Percentiles rank a stretch among this genome's conserved stretches.
These are phyloP conservation scores for Gnomoniopsis smithogilvyi DNA, from an alignment of 2,329 filamentous ascomycete genomes.

Conservation along the genomic window DNA sequence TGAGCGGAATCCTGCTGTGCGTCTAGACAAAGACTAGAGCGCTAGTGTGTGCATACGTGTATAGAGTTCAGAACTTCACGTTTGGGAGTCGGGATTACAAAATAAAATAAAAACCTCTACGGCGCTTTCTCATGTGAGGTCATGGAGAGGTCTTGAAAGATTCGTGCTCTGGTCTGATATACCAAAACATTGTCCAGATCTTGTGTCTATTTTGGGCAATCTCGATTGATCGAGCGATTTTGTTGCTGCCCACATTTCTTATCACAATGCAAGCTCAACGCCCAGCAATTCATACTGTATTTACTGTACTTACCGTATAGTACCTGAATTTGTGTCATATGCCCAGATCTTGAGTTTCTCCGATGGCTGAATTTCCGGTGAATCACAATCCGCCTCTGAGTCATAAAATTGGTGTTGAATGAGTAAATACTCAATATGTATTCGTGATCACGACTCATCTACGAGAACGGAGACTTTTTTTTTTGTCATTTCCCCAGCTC, in stretches of 20 bases:
- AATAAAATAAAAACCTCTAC: too few relatives aligned
- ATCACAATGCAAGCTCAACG: too few relatives aligned
- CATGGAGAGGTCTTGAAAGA: background rate
- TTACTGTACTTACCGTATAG: too few relatives aligned
- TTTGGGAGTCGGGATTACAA: background rate
- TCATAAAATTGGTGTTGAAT: background rate
- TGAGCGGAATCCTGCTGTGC: constrained; percentile 11
- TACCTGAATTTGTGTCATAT: too few relatives aligned
- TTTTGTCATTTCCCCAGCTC: constrained; percentile 12
- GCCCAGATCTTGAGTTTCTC: too few relatives aligned
- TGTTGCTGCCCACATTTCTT: too few relatives aligned
- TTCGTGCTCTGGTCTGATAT: background rate
- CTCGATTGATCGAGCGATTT: too few relatives aligned
- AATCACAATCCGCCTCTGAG: background rate
- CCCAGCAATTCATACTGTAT: too few relatives aligned
- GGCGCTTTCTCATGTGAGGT: background rate
- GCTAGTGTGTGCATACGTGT: background rate
- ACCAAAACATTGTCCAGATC: background rate
- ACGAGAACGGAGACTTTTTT: background rate
- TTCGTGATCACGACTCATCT: background rate
- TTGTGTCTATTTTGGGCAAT: background rate
- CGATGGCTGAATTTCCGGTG: too few relatives aligned
- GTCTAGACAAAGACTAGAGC: constrained; percentile 6
- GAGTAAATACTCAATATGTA: background rate
- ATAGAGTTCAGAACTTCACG: background rate